These are phyloP conservation scores for Salvia miltiorrhiza DNA, from an alignment of 257 asterid species.

Conservation along the genomic window DNA sequence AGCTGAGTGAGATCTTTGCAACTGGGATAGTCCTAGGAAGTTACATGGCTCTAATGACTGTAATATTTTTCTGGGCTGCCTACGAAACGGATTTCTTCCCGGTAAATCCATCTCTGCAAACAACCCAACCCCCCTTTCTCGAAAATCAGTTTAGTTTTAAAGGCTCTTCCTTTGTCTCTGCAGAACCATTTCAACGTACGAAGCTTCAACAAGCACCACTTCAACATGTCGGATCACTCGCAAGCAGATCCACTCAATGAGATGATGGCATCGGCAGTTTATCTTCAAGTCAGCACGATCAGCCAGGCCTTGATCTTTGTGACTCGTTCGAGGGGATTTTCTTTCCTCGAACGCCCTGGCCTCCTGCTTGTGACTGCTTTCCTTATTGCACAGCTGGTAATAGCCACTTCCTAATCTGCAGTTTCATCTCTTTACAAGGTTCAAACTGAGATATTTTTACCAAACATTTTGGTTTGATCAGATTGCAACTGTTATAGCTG, in stretches of 20 bases:
- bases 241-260: slow-evolving; percentile 36
- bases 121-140: not conserved
- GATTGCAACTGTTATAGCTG: slow-evolving; percentile 54
- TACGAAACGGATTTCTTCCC: slow-evolving; percentile 46
- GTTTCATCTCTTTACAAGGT: not conserved
- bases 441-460: not conserved
- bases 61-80: slow-evolving; percentile 49
- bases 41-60: slow-evolving; percentile 42
- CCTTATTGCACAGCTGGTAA: slow-evolving; percentile 58
- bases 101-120: slow-evolving; percentile 28
- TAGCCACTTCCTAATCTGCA: not conserved
- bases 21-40: slow-evolving; percentile 40
- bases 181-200: slow-evolving; percentile 37
- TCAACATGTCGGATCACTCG: slow-evolving; percentile 27
- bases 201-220: slow-evolving; percentile 34
- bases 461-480: not conserved
- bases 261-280: slow-evolving; percentile 62
- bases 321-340: slow-evolving; percentile 56
- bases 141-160: not conserved
- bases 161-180: not conserved
- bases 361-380: slow-evolving; percentile 56
- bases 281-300: slow-evolving; percentile 74
- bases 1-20: slow-evolving; percentile 38
- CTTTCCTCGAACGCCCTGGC: slow-evolving; percentile 59
- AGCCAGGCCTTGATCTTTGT: slow-evolving; percentile 68